Evolutionary conservation across 2,329 filamentous ascomycete genomes (phyloP), one percentile per base, ranked within the genome.

Genomic region (Chlorencoelia australis): DNA sequence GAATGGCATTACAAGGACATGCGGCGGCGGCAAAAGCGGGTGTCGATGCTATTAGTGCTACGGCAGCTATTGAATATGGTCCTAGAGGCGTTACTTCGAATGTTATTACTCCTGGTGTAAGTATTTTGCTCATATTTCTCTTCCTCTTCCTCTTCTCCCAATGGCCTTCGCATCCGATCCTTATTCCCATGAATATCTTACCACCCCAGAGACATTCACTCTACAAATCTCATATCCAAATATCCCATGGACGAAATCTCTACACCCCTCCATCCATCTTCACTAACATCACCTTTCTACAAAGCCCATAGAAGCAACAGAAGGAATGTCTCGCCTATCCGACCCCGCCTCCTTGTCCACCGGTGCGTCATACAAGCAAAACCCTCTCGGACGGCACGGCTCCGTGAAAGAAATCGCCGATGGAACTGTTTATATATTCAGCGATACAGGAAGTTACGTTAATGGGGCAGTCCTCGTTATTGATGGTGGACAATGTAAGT

Each of bases 11-110:
- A 48, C 91, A 96, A 59, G 74, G 82, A 2, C 89, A 96, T 60
- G 88, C 89, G n/a, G 71, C 79, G 2, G 87, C 87, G 1, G 89
- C 91, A 39, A 98, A 98, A 63, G 83, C 89, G 0, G 84, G 81
- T 11, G 77, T 98, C 8, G 89, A 98, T 60, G 79, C 86, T 2
- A 73, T 98, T 53, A 80, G 83, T 41, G 73, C 78, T 36, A 81
- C 76, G 4, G 75, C 93, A 0, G 78, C 86, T 2, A 73, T 98
- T 36, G 91, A 98, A 60, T 91, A 91, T 56, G 89, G 89, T 0
- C 91, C 91, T 0, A 72, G 75, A 28, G 91, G 91, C 10, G 64
- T 96, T 20, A 88, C 83, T 1, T 84, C 81, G 37, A 98, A 98
- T 55, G 76, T 91, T 37, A 82, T 98, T 48, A 76, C 86, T 0